Evolutionary conservation across 768 basidiomycete species (phyloP).

Genomic region (Ephemerocybe angulata): DNA sequence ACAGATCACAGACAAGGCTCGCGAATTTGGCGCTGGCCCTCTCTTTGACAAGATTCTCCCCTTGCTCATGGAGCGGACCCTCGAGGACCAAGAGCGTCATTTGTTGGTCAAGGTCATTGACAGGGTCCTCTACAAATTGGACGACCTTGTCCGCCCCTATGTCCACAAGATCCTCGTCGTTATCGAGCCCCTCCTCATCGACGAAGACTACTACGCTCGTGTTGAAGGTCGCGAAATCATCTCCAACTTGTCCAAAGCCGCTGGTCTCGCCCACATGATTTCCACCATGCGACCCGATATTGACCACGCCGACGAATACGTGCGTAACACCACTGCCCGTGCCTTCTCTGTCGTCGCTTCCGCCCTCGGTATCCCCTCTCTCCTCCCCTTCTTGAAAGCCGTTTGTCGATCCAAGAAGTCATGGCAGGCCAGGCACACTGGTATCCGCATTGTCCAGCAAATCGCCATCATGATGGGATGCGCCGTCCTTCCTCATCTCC

Average conservation of each 20-base stretch:
- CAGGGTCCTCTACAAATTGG: slow-evolving; percentile 96
- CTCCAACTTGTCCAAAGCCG: slow-evolving; percentile 96
- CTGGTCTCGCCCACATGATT: slow-evolving; percentile 99
- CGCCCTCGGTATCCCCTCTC: slow-evolving; percentile 94
- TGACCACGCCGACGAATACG: slow-evolving; percentile 98
- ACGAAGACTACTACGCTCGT: slow-evolving; percentile 95
- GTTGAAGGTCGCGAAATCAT: slow-evolving; percentile 99
- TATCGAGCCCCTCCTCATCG: slow-evolving; percentile 97
- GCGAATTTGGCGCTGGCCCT: slow-evolving; percentile 97
- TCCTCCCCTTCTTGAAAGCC: slow-evolving; percentile 97
- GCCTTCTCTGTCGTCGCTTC: slow-evolving; percentile 99
- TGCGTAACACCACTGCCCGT: slow-evolving; percentile 97
- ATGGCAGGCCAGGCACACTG: slow-evolving; percentile 99
- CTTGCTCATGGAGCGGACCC: slow-evolving; percentile 93
- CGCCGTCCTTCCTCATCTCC: slow-evolving; percentile 93
- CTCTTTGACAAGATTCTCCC: slow-evolving; percentile 98
- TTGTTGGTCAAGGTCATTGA: slow-evolving; percentile 98
- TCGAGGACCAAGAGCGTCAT: slow-evolving; percentile 98
- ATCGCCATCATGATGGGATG: slow-evolving; percentile 99
- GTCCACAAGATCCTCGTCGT: slow-evolving; percentile 99
- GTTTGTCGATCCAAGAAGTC: slow-evolving; percentile 99
- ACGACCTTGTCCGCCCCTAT: slow-evolving; percentile 97
- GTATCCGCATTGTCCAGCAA: slow-evolving; percentile 99
- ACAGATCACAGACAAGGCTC: slow-evolving; percentile 98
- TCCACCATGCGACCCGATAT: slow-evolving; percentile 99